Conservation (phyloP, 805 yeast species). For the Saitoella complicata region DNA sequence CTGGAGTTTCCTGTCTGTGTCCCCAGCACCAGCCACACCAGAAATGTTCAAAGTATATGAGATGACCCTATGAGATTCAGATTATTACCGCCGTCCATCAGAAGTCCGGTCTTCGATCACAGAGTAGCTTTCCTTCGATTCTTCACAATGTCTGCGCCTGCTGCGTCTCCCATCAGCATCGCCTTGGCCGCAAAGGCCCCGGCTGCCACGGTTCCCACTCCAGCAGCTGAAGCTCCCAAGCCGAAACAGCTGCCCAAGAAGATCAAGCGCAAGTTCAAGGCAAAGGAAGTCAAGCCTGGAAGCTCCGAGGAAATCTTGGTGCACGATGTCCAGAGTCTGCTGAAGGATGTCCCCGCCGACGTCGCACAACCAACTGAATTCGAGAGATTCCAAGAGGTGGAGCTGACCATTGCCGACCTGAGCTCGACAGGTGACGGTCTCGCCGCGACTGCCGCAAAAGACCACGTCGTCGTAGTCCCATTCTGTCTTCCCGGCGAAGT, state of each 20-base stretch:
- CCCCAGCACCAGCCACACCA: too few species aligned
- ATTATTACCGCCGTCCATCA: too few species aligned
- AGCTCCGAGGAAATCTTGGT: conserved; percentile 2
- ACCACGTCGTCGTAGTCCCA: conserved; percentile 65
- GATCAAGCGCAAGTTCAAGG: background rate
- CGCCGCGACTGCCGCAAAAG: conserved; percentile 51
- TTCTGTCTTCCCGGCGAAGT: conserved; percentile 78
- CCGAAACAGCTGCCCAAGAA: background rate
- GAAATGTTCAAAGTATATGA: too few species aligned
- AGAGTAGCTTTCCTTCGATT: too few species aligned
- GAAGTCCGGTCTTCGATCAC: too few species aligned
- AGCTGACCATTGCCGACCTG: conserved; percentile 41
- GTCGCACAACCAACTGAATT: background rate
- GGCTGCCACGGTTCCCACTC: too few species aligned
- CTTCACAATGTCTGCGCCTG: too few species aligned
- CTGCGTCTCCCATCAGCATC: too few species aligned
- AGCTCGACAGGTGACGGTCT: conserved; percentile 82
- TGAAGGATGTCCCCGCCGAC: conserved; percentile 16
- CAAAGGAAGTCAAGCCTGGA: conserved; percentile 18
- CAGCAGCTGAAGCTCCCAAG: too few species aligned
- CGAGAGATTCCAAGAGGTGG: conserved; percentile 39
- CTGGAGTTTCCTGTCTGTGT: too few species aligned
- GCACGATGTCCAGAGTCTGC: conserved; percentile 3
- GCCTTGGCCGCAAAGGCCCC: too few species aligned
- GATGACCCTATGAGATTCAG: too few species aligned